Conservation (phyloP, 345 rosid species). For the Lumnitzera littorea region DNA sequence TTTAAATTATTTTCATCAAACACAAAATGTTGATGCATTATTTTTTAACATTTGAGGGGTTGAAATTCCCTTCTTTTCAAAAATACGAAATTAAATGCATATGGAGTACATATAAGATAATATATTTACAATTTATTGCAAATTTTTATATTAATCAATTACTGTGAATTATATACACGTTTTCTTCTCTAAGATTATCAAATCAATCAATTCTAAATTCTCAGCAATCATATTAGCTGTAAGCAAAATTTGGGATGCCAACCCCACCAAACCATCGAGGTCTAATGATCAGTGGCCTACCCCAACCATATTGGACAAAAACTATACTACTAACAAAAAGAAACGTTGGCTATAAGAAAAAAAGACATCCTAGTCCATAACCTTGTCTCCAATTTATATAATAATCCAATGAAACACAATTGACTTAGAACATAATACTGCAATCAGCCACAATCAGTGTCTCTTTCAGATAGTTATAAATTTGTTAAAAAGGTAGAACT, state of each 20-base stretch:
- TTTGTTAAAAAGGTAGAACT: constrained; percentile 7
- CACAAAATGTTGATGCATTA: no score
- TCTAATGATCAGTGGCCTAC: constrained; percentile 40
- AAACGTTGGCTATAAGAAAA: background rate
- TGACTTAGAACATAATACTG: background rate
- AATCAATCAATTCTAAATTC: no score
- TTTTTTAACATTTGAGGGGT: no score
- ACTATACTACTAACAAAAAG: background rate
- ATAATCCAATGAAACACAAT: constrained; percentile 3
- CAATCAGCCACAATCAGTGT: constrained; percentile 12
- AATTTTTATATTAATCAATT: no score
- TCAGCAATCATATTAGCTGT: background rate
- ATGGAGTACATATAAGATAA: no score
- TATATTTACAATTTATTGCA: no score
- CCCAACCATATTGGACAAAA: constrained; percentile 24
- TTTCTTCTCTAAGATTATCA: no score
- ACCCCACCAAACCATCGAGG: constrained; percentile 40
- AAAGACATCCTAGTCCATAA: background rate
- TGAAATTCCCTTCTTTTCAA: no score
- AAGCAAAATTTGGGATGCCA: constrained; percentile 37
- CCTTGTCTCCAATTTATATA: background rate
- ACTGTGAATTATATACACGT: no score
- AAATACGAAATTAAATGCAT: no score
- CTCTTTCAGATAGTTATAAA: constrained; percentile 9
- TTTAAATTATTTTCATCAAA: no score